Conservation (phyloP, 805 yeast genomes). For the Pichia scutulata region DNA sequence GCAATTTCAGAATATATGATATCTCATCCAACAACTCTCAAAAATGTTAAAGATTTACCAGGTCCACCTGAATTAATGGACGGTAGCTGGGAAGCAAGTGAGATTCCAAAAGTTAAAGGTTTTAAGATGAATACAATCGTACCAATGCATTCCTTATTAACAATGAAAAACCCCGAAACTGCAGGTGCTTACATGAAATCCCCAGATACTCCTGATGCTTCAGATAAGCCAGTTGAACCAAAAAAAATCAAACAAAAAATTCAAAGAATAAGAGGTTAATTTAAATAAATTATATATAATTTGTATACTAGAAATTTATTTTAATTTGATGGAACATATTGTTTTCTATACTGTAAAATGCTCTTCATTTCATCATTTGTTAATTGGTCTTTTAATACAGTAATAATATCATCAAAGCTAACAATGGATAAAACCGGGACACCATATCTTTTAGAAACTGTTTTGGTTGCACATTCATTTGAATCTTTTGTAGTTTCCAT, state of each 20-base stretch:
- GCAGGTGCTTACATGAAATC: conserved; percentile 55
- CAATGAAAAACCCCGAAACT: conserved; percentile 79
- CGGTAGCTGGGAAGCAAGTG: conserved; percentile 44
- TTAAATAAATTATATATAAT: neutral
- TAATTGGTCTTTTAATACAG: conserved; percentile 46
- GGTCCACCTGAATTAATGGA: conserved; percentile 53
- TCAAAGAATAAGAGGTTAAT: conserved; percentile 46
- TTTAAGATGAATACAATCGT: conserved; percentile 79
- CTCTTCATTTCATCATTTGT: conserved; percentile 48
- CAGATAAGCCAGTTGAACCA: conserved; percentile 30
- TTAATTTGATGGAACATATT: conserved; percentile 35
- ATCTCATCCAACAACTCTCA: conserved; percentile 60
- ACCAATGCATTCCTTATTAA: conserved; percentile 76
- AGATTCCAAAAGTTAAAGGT: conserved; percentile 75
- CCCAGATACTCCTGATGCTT: conserved; percentile 32
- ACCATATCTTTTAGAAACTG: conserved; percentile 59
- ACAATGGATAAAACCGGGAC: conserved; percentile 86
- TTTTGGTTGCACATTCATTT: conserved; percentile 70
- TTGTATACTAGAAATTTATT: neutral
- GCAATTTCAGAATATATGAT: conserved; percentile 55
- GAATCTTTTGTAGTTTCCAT: conserved; percentile 78
- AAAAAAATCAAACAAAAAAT: conserved; percentile 41
- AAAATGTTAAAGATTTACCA: conserved; percentile 55
- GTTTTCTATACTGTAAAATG: conserved; percentile 50
- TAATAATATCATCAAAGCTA: conserved; percentile 64